phyloP scores from a whole-genome alignment of 1,284 basidiomycete genomes.

The Hymenochaete sp. region DNA sequence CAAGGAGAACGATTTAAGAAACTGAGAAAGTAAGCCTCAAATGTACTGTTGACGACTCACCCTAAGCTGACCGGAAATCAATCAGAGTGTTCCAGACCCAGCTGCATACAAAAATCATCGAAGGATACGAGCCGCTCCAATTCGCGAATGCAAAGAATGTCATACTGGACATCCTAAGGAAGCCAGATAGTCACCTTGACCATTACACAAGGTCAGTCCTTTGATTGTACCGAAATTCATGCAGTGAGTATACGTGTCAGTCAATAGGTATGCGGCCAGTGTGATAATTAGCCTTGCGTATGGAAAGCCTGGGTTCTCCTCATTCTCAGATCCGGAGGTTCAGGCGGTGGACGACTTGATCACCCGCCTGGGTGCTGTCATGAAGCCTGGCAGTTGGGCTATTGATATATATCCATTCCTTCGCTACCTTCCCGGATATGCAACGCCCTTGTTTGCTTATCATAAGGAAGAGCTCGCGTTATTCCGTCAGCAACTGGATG shows the following conservation, averaged over 20 bases:
- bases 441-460: slow-evolving; percentile 40
- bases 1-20: slow-evolving; percentile 21
- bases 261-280: slow-evolving; percentile 48
- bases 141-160: slow-evolving; percentile 38
- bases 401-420: slow-evolving; percentile 53
- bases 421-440: slow-evolving; percentile 48
- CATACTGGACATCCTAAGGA: slow-evolving; percentile 42
- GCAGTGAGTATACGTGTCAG: not conserved
- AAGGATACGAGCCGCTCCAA: slow-evolving; percentile 40
- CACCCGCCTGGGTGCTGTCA: slow-evolving; percentile 37
- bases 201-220: slow-evolving; percentile 40
- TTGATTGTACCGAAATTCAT: not conserved
- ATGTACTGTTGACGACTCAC: not conserved
- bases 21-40: slow-evolving; percentile 21
- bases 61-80: not conserved
- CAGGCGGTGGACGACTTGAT: slow-evolving; percentile 40
- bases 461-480: slow-evolving; percentile 49
- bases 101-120: slow-evolving; percentile 40
- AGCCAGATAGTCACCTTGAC: slow-evolving; percentile 41
- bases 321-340: slow-evolving; percentile 50
- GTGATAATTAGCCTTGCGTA: slow-evolving; percentile 61
- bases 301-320: slow-evolving; percentile 43
- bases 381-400: slow-evolving; percentile 48
- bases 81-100: slow-evolving; percentile 42
- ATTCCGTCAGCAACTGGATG: slow-evolving; percentile 41